Base-by-base conservation (phyloP, 2,329 filamentous ascomycete species). In the Hymenoscyphus occultus region DNA sequence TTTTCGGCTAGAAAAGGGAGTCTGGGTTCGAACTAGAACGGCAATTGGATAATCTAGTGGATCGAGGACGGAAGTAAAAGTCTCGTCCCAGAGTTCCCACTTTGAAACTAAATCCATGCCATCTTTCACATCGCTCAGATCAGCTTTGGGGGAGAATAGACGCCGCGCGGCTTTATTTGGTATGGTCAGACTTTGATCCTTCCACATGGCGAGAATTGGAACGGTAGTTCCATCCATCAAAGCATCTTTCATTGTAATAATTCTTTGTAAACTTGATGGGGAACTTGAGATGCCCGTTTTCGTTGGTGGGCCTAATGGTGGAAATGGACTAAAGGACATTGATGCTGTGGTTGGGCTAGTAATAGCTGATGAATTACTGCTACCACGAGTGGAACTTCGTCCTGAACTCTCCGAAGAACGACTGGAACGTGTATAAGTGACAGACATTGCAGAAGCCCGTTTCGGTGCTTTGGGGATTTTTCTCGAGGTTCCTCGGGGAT, bases 121-220 rank as follows among this genome's bases (percentile, higher is more conserved):
- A 45, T 85, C 80, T 2, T 75, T 74, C 2, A 76, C 65, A 32
- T 65, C 75, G 0, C 75, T 74, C 6, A 80, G 71, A 42, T 80
- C 78, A 3, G 77, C 76, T 14, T 79, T 75, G 10, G 77, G 75
- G 31, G 78, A 73, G 65, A 87, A 81, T n/a, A 89, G 75, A 3
- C 78, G 75, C 13, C 83, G 79, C 13, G 84, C 73, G 51, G 74
- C 74, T 70, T 84, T 85, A 72, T 94, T 94, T 3, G 90, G 88
- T 56, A 92, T 87, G 0, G 86, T 87, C 58, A 92, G 86, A 59
- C 85, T 89, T 62, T 89, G 86, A 69, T 94, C 91, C 73, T 88
- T 90, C 91, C 91, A 93, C 86, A 93, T 90, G 31, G 89, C 88
- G 56, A 93, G 80, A 28, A 92, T 88, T 0, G 91, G 90, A 73